A percentile compares a stretch with the other conserved stretches of the same genome.
phyloP scores from a whole-genome alignment of 148 eudicot genomes.

The Nyssa sinensis region DNA sequence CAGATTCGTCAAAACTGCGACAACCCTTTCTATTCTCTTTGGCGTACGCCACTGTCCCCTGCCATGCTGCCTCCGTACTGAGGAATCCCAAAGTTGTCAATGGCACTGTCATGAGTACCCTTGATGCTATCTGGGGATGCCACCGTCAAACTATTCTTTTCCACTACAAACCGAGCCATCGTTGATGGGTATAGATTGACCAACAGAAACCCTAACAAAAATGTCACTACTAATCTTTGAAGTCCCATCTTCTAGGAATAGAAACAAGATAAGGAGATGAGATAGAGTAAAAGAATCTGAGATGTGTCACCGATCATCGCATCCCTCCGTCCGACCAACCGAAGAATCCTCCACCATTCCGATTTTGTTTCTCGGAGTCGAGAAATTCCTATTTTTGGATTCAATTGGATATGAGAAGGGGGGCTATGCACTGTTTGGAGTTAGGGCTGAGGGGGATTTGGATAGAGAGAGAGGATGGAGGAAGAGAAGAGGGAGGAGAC shows the following conservation, averaged over 20 bases:
- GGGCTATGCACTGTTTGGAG: no score
- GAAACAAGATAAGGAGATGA: no score
- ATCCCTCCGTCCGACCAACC: no score
- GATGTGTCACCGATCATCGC: no score
- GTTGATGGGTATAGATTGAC: constrained; percentile 16
- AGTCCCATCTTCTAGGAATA: constrained; percentile 1
- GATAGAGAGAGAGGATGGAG: no score
- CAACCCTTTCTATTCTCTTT: constrained; percentile 78
- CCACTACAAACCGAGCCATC: constrained; percentile 70
- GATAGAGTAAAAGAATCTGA: not conserved
- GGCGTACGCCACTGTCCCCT: constrained; percentile 70
- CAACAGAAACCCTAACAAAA: constrained; percentile 53
- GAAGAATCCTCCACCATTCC: no score
- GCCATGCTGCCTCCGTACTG: constrained; percentile 88
- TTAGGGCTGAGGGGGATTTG: no score
- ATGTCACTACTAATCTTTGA: constrained; percentile 10
- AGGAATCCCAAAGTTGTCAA: constrained; percentile 92
- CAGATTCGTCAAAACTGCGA: constrained; percentile 45
- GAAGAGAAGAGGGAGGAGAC: no score
- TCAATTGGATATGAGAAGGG: no score
- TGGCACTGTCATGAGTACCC: constrained; percentile 77
- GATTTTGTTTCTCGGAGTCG: no score
- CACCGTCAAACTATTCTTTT: constrained; percentile 82
- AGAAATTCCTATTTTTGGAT: no score
- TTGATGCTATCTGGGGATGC: constrained; percentile 65